These are phyloP conservation scores for Diplotaxis tenuifolia DNA, from an alignment of 345 rosid species.

Conservation along the genomic window DNA sequence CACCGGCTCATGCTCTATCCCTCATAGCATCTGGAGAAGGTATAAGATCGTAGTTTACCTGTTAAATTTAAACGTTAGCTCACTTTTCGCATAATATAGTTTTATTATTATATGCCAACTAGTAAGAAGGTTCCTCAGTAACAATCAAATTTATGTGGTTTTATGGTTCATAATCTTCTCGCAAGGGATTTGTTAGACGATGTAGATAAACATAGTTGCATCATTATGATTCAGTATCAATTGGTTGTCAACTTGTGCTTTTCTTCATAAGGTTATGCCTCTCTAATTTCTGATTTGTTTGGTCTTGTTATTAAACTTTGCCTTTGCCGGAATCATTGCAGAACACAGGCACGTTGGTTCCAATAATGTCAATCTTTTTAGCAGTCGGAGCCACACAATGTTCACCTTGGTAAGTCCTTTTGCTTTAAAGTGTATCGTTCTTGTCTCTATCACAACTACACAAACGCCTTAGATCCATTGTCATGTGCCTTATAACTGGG, in stretches of 20 bases:
- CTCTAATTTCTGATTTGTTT: slow-evolving; percentile 14
- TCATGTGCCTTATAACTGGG: slow-evolving; percentile 16
- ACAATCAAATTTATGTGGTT: background rate
- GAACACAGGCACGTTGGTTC: slow-evolving; percentile 96
- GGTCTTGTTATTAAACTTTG: background rate
- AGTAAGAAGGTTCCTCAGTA: background rate
- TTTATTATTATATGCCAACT: background rate
- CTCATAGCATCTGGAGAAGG: slow-evolving; percentile 98
- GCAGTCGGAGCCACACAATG: slow-evolving; percentile 98
- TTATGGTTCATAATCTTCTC: slow-evolving; percentile 4
- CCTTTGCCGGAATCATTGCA: slow-evolving; percentile 35
- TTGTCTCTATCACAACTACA: slow-evolving; percentile 1
- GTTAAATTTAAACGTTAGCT: background rate
- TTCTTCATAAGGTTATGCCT: slow-evolving; percentile 4
- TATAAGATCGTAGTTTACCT: slow-evolving; percentile 27
- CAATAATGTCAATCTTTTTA: slow-evolving; percentile 84
- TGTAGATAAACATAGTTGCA: background rate
- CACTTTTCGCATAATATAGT: background rate
- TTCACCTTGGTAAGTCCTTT: slow-evolving; percentile 66
- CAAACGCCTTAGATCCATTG: background rate
- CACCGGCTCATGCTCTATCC: slow-evolving; percentile 97
- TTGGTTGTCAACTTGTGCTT: background rate
- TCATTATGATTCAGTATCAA: background rate
- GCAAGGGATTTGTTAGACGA: slow-evolving; percentile 6
- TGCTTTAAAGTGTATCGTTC: slow-evolving; percentile 10